Percentiles rank a stretch among this genome's conserved stretches.
phyloP scores from a whole-genome alignment of 2,329 filamentous ascomycete species.

The Paramyrothecium sp. region DNA sequence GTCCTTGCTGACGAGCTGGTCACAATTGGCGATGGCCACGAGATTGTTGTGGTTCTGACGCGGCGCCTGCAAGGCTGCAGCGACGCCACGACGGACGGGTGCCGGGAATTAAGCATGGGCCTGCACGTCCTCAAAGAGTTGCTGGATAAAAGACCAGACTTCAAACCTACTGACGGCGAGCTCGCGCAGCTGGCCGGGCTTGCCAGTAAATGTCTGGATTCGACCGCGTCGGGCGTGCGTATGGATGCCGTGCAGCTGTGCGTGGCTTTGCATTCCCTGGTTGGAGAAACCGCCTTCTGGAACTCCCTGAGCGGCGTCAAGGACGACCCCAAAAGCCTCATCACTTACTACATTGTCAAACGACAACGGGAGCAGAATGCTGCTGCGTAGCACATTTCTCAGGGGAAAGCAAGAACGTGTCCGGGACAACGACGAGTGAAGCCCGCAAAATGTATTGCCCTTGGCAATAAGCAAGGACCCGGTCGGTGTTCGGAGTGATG shows the following conservation, averaged over 20 bases:
- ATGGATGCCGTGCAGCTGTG: slow-evolving; percentile 82
- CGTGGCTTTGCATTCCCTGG: slow-evolving; percentile 64
- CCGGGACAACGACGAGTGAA: too few relatives aligned
- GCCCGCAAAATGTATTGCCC: too few relatives aligned
- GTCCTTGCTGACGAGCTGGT: slow-evolving; percentile 72
- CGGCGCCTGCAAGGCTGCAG: slow-evolving; percentile 41
- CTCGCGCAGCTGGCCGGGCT: slow-evolving; percentile 50
- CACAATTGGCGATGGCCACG: slow-evolving; percentile 59
- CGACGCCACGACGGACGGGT: slow-evolving; percentile 42
- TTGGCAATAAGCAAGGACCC: too few relatives aligned
- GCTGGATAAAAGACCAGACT: slow-evolving; percentile 48
- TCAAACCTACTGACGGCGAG: slow-evolving; percentile 49
- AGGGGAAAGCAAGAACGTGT: not conserved
- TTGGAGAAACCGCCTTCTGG: slow-evolving; percentile 67
- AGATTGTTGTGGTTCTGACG: slow-evolving; percentile 56
- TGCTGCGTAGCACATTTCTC: slow-evolving; percentile 5
- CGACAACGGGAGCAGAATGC: slow-evolving; percentile 53
- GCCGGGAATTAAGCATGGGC: slow-evolving; percentile 59
- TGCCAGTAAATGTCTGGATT: slow-evolving; percentile 57
- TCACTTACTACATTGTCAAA: slow-evolving; percentile 80
- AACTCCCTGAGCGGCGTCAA: slow-evolving; percentile 60
- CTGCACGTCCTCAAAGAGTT: slow-evolving; percentile 62
- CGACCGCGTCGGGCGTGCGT: slow-evolving; percentile 59
- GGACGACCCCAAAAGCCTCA: slow-evolving; percentile 72
- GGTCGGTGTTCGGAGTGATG: too few relatives aligned